These are phyloP conservation scores for Paramecium sonneborni DNA, from an alignment of 73 alveolate species.

Conservation along the genomic window DNA sequence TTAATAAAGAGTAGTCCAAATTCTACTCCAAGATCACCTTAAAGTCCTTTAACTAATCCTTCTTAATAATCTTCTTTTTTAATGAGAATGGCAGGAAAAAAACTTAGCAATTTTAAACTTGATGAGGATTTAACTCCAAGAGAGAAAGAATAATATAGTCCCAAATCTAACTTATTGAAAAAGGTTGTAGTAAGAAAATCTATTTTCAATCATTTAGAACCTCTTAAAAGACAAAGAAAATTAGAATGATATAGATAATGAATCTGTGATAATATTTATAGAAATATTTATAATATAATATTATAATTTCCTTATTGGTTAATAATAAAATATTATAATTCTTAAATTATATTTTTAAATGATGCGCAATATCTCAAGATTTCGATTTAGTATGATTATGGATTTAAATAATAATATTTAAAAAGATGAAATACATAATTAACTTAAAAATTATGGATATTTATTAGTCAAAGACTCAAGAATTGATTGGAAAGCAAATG, in stretches of 20 bases:
- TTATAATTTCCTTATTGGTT: too few species aligned
- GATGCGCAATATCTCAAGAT: neutral
- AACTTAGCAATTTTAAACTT: neutral
- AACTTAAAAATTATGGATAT: constrained; percentile 10
- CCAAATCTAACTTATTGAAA: neutral
- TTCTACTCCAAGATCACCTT: neutral
- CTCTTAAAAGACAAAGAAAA: neutral
- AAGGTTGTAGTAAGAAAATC: neutral
- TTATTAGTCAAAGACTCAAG: neutral
- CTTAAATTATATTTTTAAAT: too few species aligned
- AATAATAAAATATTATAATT: too few species aligned
- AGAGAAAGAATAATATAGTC: neutral
- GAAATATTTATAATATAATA: too few species aligned
- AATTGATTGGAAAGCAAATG: constrained; percentile 3
- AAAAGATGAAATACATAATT: neutral
- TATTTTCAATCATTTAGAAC: neutral
- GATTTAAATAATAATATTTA: neutral
- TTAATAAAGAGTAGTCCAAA: neutral
- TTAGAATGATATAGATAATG: neutral
- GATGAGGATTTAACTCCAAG: neutral
- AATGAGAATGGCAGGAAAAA: neutral
- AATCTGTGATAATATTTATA: neutral
- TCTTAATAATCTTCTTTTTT: neutral
- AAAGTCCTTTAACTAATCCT: neutral
- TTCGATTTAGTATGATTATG: neutral